These are phyloP conservation scores for Cryptosporidium sp. DNA, from an alignment of 169 alveolate genomes.

Conservation along the genomic window DNA sequence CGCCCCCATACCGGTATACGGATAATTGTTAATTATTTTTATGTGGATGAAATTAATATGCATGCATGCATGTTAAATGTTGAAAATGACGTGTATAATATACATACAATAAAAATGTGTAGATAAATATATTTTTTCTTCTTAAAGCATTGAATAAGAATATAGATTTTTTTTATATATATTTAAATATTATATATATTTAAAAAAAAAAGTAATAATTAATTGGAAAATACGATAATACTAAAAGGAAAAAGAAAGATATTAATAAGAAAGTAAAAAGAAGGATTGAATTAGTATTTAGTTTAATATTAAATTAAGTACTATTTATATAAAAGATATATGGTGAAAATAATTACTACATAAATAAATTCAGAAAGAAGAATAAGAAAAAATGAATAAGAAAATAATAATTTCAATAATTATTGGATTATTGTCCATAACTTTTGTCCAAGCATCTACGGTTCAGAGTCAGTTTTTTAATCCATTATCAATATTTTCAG, in stretches of 20 bases:
- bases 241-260: neutral
- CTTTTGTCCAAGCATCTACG: slow-evolving; percentile 32
- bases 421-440: slow-evolving; percentile 35
- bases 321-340: neutral
- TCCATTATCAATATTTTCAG: slow-evolving; percentile 53
- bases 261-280: neutral
- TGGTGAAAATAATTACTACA: neutral
- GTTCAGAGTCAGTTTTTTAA: slow-evolving; percentile 56
- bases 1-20: neutral
- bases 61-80: slow-evolving; percentile 26
- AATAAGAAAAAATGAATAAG: slow-evolving; percentile 17
- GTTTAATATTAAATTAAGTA: neutral
- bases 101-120: neutral
- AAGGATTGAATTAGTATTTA: neutral
- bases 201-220: no score
- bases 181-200: no score
- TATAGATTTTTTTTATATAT: no score
- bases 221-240: neutral
- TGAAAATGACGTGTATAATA: slow-evolving; percentile 18
- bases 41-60: slow-evolving; percentile 22
- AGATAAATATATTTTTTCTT: neutral
- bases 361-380: neutral
- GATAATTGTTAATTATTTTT: neutral
- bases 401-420: slow-evolving; percentile 26
- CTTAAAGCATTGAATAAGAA: neutral